Percentiles rank a stretch among this genome's conserved stretches.
Conservation (phyloP, 805 yeast genomes). For the Cyberlindnera bimundalis region DNA sequence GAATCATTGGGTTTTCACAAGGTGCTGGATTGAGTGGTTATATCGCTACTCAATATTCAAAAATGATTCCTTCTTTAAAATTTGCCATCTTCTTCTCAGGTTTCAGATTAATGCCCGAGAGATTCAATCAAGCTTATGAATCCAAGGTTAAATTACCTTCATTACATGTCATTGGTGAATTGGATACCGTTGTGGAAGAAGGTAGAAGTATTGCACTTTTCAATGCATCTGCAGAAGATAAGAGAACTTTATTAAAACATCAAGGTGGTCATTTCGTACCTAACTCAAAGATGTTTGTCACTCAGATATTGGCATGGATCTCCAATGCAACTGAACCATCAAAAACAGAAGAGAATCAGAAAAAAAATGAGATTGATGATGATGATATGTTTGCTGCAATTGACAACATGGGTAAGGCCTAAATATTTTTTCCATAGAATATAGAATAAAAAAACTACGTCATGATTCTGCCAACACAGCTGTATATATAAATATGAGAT, state of each 20-base stretch:
- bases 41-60: conserved; percentile 39
- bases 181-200: conserved; percentile 83
- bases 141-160: conserved; percentile 33
- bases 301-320: conserved; percentile 35
- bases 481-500: too few species aligned
- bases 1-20: conserved; percentile 87
- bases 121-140: conserved; percentile 20
- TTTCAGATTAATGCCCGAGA: conserved; percentile 32
- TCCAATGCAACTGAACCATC: conserved; percentile 3
- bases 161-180: conserved; percentile 79
- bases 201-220: conserved; percentile 60
- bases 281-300: conserved; percentile 53
- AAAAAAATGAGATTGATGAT: conserved; percentile 26
- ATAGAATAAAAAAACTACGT: too few species aligned
- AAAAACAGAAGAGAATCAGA: not conserved
- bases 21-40: conserved; percentile 83
- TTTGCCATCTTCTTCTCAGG: conserved; percentile 64
- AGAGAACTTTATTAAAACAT: conserved; percentile 57
- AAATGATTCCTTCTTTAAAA: conserved; percentile 41
- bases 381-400: conserved; percentile 36
- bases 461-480: too few species aligned
- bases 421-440: too few species aligned
- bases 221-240: conserved; percentile 41
- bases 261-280: conserved; percentile 98
- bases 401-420: conserved; percentile 37